Evolutionary conservation across 1,139 yeast genomes (phyloP).

Genomic region (Nakaseomyces sp.): DNA sequence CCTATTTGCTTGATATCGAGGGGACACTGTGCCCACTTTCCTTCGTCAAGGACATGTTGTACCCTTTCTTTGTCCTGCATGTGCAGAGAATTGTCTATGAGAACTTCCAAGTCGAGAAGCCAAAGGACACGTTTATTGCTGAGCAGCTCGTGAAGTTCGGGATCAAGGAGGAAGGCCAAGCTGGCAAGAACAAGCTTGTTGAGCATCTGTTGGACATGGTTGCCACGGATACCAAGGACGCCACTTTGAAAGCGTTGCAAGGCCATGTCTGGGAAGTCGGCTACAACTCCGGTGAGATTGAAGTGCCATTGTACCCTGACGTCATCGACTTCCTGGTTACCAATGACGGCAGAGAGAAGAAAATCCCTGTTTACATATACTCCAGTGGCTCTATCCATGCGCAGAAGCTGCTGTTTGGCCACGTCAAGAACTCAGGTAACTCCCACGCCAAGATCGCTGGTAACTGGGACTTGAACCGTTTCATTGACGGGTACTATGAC

Average conservation of each 20-base stretch:
- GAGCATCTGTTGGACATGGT: conserved; percentile 52
- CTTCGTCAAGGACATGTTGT: conserved; percentile 68
- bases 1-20: conserved; percentile 56
- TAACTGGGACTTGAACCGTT: conserved; percentile 42
- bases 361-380: conserved; percentile 51
- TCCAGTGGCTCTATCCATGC: conserved; percentile 91
- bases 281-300: conserved; percentile 61
- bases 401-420: conserved; percentile 64
- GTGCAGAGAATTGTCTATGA: conserved; percentile 16
- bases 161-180: conserved; percentile 6
- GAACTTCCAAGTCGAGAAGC: conserved; percentile 5
- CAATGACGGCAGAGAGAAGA: conserved; percentile 13
- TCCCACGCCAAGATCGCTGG: conserved; percentile 9
- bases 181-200: conserved; percentile 11
- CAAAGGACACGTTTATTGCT: conserved; percentile 5
- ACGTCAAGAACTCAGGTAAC: conserved; percentile 38
- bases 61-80: conserved; percentile 38
- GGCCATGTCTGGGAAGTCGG: conserved; percentile 81
- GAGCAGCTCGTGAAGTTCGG: conserved; percentile 7
- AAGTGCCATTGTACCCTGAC: conserved; percentile 71
- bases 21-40: conserved; percentile 90
- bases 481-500: conserved; percentile 66
- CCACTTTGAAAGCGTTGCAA: conserved; percentile 68
- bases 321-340: conserved; percentile 50
- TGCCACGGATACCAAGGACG: conserved; percentile 62